Conservation (phyloP, 192 early-diverging fungal genomes). For the Coemansia sp. region DNA sequence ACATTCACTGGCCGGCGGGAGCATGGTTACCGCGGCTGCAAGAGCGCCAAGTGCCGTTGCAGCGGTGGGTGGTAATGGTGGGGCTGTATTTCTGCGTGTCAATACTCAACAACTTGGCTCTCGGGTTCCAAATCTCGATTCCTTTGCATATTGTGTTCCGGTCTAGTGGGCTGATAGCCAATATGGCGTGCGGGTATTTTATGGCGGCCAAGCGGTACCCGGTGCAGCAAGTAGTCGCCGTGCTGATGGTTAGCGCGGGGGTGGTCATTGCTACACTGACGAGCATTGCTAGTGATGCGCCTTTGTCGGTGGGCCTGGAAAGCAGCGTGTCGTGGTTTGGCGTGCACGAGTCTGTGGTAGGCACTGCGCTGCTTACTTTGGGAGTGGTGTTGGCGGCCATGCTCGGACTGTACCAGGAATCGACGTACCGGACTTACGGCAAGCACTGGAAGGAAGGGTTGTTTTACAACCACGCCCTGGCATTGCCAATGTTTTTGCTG, state of each 20-base stretch:
- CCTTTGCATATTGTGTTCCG: conserved; percentile 92
- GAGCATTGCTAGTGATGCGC: conserved; percentile 4
- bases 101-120: conserved; percentile 77
- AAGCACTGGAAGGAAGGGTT: conserved; percentile 85
- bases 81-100: conserved; percentile 74
- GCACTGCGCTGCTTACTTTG: conserved; percentile 64
- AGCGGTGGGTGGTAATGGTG: conserved; percentile 72
- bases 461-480: conserved; percentile 83
- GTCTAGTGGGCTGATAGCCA: conserved; percentile 75
- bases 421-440: conserved; percentile 72
- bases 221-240: conserved; percentile 54
- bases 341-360: conserved; percentile 58
- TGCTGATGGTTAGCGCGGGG: conserved; percentile 74
- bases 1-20: conserved; percentile 47
- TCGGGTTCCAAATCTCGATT: conserved; percentile 77
- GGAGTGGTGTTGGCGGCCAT: conserved; percentile 76
- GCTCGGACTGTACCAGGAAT: conserved; percentile 81
- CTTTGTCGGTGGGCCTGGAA: background rate
- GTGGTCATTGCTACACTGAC: conserved; percentile 68
- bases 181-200: conserved; percentile 72
- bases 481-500: conserved; percentile 75
- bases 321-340: background rate
- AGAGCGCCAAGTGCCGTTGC: conserved; percentile 63
- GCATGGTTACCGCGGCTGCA: conserved; percentile 53
- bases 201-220: conserved; percentile 63